Base-by-base conservation (phyloP, 306 rosid species). In the Cajanus cajan region DNA sequence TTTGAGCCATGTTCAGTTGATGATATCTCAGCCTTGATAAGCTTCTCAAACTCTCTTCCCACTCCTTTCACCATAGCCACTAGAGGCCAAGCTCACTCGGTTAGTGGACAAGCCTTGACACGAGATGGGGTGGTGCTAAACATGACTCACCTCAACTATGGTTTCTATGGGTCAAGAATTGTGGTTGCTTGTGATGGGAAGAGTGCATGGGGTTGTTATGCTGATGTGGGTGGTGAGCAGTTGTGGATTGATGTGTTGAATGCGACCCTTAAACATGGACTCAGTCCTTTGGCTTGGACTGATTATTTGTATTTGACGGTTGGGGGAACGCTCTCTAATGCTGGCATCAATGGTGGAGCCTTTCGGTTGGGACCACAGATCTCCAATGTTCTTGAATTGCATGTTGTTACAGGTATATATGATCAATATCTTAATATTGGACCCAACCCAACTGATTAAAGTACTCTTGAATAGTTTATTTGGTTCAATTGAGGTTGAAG, bases 291-390 rank as follows among this genome's bases (percentile, higher is more conserved):
- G 0, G 87, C 98, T 4, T 95, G 93, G 98, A 89, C 94, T 9
- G 97, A 95, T 51, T 95, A 93, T 39, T 76, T 95, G 85, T 79
- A 58, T 73, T 41, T 93, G 18, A 85, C 88, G 0, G 91, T 90
- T 18, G 98, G 97, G 4, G 98, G 98, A 12, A 95, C 97, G 0
- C 88, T 95, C 40, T 92, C 96, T 6, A 92, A 92, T 45, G 98
- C 98, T 16, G 97, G 98, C 8, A 90, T 95, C 8, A 88, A 97
- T 45, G 98, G 98, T 9, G 95, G 88, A 59, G 28, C 91, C 15
- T 92, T 92, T 48, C 87, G 85, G 1, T 82, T 82, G 11, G 97
- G 98, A n/a, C 98, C 98, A 77, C 98, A 95, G n/a, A 87, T 90
- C 66, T 85, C 78, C 68, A 93, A 93, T 74, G 94, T 95, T 58